These are phyloP conservation scores for Talaromyces ruber DNA, from an alignment of 495 filamentous ascomycete species.

Conservation along the genomic window DNA sequence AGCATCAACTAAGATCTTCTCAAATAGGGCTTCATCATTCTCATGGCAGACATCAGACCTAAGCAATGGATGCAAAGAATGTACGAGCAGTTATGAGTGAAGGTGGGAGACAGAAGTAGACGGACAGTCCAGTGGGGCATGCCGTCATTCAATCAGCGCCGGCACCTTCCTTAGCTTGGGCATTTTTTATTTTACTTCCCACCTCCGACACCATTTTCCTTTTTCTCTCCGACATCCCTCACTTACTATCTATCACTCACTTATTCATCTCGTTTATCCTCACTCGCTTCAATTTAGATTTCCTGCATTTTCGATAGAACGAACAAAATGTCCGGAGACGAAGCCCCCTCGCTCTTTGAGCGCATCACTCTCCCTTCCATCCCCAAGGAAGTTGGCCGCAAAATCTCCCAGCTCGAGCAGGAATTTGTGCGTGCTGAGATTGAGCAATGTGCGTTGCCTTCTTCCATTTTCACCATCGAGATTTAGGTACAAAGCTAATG, in stretches of 20 bases:
- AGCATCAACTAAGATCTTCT: neutral
- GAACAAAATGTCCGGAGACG: slow-evolving; percentile 2
- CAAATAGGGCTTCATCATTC: neutral
- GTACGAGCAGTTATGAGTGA: too few relatives aligned
- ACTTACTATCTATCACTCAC: neutral
- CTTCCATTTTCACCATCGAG: neutral
- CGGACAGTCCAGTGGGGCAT: slow-evolving; percentile 1
- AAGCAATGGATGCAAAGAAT: too few relatives aligned
- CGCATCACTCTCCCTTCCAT: slow-evolving; percentile 25
- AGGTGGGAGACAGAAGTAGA: too few relatives aligned
- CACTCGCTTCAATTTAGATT: neutral
- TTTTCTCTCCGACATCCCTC: neutral
- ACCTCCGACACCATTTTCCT: neutral
- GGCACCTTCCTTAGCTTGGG: neutral
- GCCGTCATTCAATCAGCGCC: neutral
- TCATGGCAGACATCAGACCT: neutral
- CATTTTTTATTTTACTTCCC: neutral
- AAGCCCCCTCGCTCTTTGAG: slow-evolving; percentile 16
- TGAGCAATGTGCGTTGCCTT: slow-evolving; percentile 29
- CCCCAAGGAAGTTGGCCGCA: slow-evolving; percentile 19
- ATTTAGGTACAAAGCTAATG: neutral
- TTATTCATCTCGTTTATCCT: neutral
- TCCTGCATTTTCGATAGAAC: neutral
- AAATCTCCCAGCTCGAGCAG: slow-evolving; percentile 29
- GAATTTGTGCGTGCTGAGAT: slow-evolving; percentile 29